phyloP scores from a whole-genome alignment of 2,329 filamentous ascomycete species.

The Arthroderma uncinatum region DNA sequence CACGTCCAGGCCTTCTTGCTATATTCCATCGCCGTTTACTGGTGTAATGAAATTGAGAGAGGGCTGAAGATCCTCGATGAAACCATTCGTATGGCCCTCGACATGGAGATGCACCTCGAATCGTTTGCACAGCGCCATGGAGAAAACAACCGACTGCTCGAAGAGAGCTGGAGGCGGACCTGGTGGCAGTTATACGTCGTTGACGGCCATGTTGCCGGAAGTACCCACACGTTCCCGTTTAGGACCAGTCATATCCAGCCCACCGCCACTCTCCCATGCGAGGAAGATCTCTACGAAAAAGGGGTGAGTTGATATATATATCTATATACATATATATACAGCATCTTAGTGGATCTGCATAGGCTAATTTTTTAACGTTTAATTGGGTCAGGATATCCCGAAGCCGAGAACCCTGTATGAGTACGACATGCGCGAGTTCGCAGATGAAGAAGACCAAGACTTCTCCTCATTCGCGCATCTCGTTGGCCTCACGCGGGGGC shows the following conservation, averaged over 20 bases:
- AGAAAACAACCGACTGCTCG: slow-evolving; percentile 29
- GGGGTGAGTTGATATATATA: slow-evolving; percentile 18
- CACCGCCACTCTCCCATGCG: slow-evolving; percentile 25
- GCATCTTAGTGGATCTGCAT: background rate
- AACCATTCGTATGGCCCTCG: slow-evolving; percentile 8
- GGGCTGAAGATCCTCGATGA: slow-evolving; percentile 10
- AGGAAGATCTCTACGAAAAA: slow-evolving; percentile 22
- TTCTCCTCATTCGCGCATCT: slow-evolving; percentile 30
- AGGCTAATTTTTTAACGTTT: background rate
- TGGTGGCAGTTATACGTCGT: slow-evolving; percentile 47
- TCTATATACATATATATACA: background rate
- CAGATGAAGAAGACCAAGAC: slow-evolving; percentile 12
- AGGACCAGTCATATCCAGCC: slow-evolving; percentile 16
- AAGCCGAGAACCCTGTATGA: slow-evolving; percentile 23
- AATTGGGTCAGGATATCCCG: slow-evolving; percentile 18
- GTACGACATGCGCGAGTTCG: slow-evolving; percentile 26
- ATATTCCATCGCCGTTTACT: slow-evolving; percentile 17
- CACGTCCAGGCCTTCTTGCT: slow-evolving; percentile 21
- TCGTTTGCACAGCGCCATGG: slow-evolving; percentile 41
- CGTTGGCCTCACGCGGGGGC: slow-evolving; percentile 21
- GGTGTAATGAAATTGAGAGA: slow-evolving; percentile 11
- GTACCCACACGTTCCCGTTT: slow-evolving; percentile 19
- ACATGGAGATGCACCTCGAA: slow-evolving; percentile 19
- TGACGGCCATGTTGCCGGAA: slow-evolving; percentile 67
- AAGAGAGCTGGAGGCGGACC: slow-evolving; percentile 39